Evolutionary conservation across 2,329 filamentous ascomycete genomes (phyloP), one percentile per base, ranked within the genome.

Genomic region (Chaetomiaceae sp.): DNA sequence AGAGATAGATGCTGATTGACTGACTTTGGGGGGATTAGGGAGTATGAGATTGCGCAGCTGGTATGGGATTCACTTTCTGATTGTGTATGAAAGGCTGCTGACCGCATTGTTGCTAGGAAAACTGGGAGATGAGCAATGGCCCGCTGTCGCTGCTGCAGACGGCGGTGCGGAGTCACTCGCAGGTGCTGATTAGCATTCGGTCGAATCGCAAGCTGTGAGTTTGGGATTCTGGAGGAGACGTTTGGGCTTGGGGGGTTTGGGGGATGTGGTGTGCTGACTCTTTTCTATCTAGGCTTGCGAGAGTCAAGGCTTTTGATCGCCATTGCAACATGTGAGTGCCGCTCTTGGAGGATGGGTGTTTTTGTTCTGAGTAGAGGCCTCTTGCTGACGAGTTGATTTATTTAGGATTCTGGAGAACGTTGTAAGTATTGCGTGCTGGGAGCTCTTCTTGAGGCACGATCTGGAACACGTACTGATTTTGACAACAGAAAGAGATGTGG

Each of bases 291-390:
- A 60, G 58, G 51, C 85, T 99, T 49, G 93, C 92, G 45, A 87
- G 93, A 58, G 92, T 99, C 66, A 99, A 99, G 78, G 93, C 93
- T 6, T 99, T 99, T 69, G 93, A 99, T 73, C 81, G 93, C 55
- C 93, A 99, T 73, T 97, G 91, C 81, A 99, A 99, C 74, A 97
- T 99, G 93, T 64, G 35, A 53, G 58, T 39, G n/a, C n/a, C n/a
- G n/a, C n/a, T n/a, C n/a, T n/a, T n/a, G n/a, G n/a, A n/a, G n/a
- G n/a, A 23, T 25, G 14, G 25, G 20, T 2, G 13, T 20, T 42
- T 4, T 19, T 9, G 10, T 8, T 5, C 13, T 25, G 12, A 9
- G 12, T 46, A 27, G 12, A 35, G 20, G 34, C 16, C 23, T 4
- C 35, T 50, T 39, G 42, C 54, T 58, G 30, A 56, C 46, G 3